Conservation (phyloP, 2,329 filamentous ascomycete species). For the Penicillium sclerotigenum region DNA sequence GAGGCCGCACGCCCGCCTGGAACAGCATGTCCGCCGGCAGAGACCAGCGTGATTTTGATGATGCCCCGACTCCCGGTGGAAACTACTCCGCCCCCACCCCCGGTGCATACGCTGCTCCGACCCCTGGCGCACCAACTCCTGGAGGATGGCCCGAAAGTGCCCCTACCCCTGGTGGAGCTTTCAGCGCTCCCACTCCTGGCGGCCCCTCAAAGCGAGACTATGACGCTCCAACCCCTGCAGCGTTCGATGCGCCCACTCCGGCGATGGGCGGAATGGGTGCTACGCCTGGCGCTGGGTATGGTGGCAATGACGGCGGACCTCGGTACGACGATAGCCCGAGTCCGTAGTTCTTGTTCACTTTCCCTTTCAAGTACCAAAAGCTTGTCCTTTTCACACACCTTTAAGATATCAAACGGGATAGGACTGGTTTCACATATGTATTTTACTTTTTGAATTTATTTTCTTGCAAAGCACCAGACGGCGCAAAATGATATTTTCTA, state of each 20-base stretch:
- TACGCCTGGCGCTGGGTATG: conserved; percentile 40
- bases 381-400: conserved; percentile 9
- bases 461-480: conserved; percentile 7
- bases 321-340: conserved; percentile 45
- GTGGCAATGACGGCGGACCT: conserved; percentile 42
- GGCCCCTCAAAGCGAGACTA: conserved; percentile 29
- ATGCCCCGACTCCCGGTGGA: conserved; percentile 71
- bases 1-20: conserved; percentile 48
- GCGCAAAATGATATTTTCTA: neutral
- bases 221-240: conserved; percentile 24
- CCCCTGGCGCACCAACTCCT: conserved; percentile 61
- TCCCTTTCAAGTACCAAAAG: conserved; percentile 15
- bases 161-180: conserved; percentile 45
- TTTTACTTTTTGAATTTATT: conserved; percentile 21
- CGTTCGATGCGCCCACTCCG: conserved; percentile 50
- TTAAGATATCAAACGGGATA: conserved; percentile 16
- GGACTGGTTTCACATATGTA: conserved; percentile 22
- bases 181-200: conserved; percentile 45
- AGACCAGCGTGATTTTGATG: conserved; percentile 52
- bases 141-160: conserved; percentile 45
- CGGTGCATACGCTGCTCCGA: conserved; percentile 60
- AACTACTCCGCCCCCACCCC: conserved; percentile 65
- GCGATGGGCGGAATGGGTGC: conserved; percentile 39
- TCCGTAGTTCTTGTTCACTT: conserved; percentile 27
- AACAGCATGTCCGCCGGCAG: conserved; percentile 23